Evolutionary conservation across 2,329 filamentous ascomycete species (phyloP), one percentile per base, ranked within the genome.

Genomic region (Cadophora malorum): DNA sequence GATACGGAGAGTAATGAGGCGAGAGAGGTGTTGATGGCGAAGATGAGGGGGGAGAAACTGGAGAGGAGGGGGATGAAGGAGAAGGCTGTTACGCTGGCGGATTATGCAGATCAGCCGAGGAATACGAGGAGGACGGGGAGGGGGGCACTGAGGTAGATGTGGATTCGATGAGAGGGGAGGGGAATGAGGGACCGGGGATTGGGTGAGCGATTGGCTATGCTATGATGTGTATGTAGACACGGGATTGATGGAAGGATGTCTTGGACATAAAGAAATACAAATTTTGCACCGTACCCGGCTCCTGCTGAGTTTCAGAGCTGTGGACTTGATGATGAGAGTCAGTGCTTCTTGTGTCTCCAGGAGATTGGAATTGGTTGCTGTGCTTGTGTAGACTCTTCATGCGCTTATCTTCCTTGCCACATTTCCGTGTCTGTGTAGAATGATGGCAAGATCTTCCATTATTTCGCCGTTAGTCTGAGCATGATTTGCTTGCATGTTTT

Each of bases 1-100:
- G 77, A 79, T 69, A 70, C 72, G 4, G 76, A 76, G 25, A 74
- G 74, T 31, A 72, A 71, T 8, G 74, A 74, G 31, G 72, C 74
- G 25, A 70, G 72, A 31, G 71, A 76, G 52, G 65, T 69, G 19
- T 71, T 76, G 1, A 71, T 75, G 69, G 76, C 76, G 16, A 73
- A 73, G 47, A 76, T 78, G 75, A 70, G 68, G 33, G 77, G 76
- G 1, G 74, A 77, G 60, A 75, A 71, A 38, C 31, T 74, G 21
- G 70, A 72, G 28, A 69, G 63, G 62, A 71, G 65, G 67, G 70
- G 73, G 3, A 61, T 71, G 31, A 71, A 64, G 61, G 65, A 68
- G 33, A 70, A 63, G 28, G 47, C 65, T n/a, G 61, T 66, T 45
- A 70, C 66, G 14, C 23, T 67, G 53, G 64, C 66, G 7, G 69